Base-by-base conservation (phyloP, 2,329 filamentous ascomycete genomes). In the Fusarium praegraminearum region DNA sequence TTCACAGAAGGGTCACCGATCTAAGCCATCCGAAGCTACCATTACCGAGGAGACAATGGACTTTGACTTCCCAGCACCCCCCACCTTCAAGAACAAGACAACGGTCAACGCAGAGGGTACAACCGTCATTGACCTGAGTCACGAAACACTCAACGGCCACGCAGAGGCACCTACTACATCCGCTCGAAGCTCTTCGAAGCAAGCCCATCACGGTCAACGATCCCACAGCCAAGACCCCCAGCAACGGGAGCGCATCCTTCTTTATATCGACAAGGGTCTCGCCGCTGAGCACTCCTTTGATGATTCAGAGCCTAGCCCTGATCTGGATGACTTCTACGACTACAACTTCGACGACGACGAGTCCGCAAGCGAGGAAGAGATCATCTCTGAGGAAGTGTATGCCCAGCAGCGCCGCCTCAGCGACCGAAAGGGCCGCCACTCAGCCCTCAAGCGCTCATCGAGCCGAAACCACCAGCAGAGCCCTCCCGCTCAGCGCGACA, bases 291-390 rank as follows among this genome's bases (percentile, higher is more conserved):
- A 71, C 38, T 41, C 65, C 9, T 65, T 74, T 28, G 73, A 74
- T 1, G 73, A 75, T n/a, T 57, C 64, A 5, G 79, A 80, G 57
- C 76, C 79, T 1, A 80, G 76, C 47, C 79, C 77, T 5, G 79
- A 82, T 43, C 65, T 80, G 53, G 79, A 78, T 58, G 81, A 82
- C 65, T 80, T 80, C n/a, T 75, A 77, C 67, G 78, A 79, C 15
- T 79, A 77, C 67, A 78, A 78, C 4, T 79, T 77, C 38, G 78
- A 79, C 11, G 78, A 79, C 11, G 66, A 62, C 22, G 71, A 73
- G 35, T 72, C 73, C 2, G 69, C 74, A n/a, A 57, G 44, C 11
- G 57, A 59, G 18, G 50, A 52, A 10, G 68, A 73, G 22, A 54
- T 61, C 20, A 58, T 68, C 18, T 62, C 73, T 3, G 63, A 75